A percentile compares a stretch with the other conserved stretches of the same genome.
Evolutionary conservation across 225 moss, liverwort and hornwort genomes (phyloP).

Genomic region (Polytrichum formosum): DNA sequence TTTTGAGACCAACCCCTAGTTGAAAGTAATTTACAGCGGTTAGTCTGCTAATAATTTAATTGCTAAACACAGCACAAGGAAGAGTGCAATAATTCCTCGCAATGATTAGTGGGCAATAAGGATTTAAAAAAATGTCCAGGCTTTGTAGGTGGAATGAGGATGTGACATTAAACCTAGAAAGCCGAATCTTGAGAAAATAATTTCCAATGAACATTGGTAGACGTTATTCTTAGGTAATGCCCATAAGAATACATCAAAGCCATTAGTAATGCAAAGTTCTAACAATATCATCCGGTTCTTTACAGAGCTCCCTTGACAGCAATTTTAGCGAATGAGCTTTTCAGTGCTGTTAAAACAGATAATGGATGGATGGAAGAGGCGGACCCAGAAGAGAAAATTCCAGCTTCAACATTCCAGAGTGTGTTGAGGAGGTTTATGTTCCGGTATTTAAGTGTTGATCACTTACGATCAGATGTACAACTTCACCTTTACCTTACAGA

Average conservation of each 20-base stretch:
- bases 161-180: too few species aligned
- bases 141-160: too few species aligned
- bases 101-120: too few species aligned
- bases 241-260: background rate
- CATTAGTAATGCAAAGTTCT: background rate
- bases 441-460: slow-evolving; percentile 43
- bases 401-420: slow-evolving; percentile 26
- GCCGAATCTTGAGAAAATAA: background rate
- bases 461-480: slow-evolving; percentile 30
- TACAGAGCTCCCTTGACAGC: slow-evolving; percentile 40
- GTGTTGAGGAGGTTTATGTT: slow-evolving; percentile 54
- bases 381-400: slow-evolving; percentile 24
- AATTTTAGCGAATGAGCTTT: slow-evolving; percentile 29
- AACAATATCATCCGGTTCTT: background rate
- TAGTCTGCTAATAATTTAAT: background rate
- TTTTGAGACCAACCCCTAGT: background rate
- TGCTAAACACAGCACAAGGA: too few species aligned
- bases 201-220: background rate
- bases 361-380: slow-evolving; percentile 36
- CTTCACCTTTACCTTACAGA: slow-evolving; percentile 46
- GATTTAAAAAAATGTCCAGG: too few species aligned
- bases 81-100: too few species aligned
- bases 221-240: background rate
- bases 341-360: slow-evolving; percentile 31
- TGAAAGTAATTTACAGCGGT: background rate